A percentile compares a stretch with the other conserved stretches of the same genome.
phyloP scores from a whole-genome alignment of 2,329 filamentous ascomycete genomes.

The Emmonsia crescens region DNA sequence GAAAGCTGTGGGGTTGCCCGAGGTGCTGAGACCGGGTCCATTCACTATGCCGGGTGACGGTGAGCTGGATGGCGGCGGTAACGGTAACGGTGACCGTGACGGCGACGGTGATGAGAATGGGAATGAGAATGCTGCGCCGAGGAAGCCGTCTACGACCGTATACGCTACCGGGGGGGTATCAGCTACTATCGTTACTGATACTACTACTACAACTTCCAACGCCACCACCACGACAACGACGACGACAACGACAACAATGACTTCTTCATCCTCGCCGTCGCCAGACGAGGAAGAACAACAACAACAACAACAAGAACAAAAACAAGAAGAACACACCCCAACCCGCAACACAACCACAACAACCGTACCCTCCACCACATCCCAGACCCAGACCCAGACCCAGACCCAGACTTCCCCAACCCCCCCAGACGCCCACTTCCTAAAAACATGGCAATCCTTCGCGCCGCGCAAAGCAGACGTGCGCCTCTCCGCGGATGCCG shows the following conservation, averaged over 20 bases:
- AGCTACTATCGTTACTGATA: neutral
- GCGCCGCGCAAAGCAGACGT: slow-evolving; percentile 27
- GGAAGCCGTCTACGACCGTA: neutral
- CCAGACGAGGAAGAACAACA: neutral
- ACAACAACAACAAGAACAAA: neutral
- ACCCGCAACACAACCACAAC: neutral
- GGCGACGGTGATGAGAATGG: neutral
- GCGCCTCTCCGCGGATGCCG: slow-evolving; percentile 57
- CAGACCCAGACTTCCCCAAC: slow-evolving; percentile 13
- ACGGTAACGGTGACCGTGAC: too few relatives aligned
- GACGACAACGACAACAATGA: neutral
- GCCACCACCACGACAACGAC: neutral
- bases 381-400: neutral
- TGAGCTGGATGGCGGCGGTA: neutral
- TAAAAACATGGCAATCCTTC: slow-evolving; percentile 25
- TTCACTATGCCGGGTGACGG: slow-evolving; percentile 1
- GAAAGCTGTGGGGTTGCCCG: slow-evolving; percentile 39
- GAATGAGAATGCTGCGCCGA: neutral
- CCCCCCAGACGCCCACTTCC: slow-evolving; percentile 25
- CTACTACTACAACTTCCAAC: neutral
- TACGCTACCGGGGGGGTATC: neutral
- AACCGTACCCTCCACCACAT: neutral
- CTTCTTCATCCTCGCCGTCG: neutral
- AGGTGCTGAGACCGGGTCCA: slow-evolving; percentile 44
- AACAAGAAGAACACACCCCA: neutral